Percentiles rank a stretch among this genome's conserved stretches.
Evolutionary conservation across 2,329 filamentous ascomycete genomes (phyloP).

Genomic region (Triangularia setosa): DNA sequence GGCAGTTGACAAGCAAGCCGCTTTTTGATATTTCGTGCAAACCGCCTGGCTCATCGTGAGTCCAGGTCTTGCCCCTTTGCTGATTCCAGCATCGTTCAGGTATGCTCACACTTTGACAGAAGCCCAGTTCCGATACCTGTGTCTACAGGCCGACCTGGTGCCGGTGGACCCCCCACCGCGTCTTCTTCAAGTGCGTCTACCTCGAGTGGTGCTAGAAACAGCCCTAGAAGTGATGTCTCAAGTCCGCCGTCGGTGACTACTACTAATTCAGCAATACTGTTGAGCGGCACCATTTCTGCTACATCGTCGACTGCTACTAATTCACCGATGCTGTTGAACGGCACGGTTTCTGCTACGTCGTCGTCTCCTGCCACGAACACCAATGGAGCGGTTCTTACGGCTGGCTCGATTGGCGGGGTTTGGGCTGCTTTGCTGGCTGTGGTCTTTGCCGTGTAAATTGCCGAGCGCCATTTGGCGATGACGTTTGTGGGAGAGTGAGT

Average conservation of each 20-base stretch:
- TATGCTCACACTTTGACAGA: constrained; percentile 8
- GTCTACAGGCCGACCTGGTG: neutral
- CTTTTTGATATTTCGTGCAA: constrained; percentile 62
- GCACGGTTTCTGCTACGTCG: constrained; percentile 16
- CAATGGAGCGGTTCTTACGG: constrained; percentile 22
- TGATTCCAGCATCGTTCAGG: neutral
- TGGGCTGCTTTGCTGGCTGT: constrained; percentile 31
- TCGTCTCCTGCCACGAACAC: constrained; percentile 3
- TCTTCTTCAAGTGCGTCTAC: neutral
- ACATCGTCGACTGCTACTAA: neutral
- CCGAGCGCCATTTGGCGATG: neutral
- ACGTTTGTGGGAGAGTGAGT: neutral
- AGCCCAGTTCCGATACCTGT: neutral
- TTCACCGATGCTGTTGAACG: constrained; percentile 21
- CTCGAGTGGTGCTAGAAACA: neutral
- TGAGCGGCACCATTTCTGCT: neutral
- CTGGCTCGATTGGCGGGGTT: constrained; percentile 30
- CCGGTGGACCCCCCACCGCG: neutral
- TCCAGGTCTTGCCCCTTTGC: neutral
- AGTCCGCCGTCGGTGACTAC: neutral
- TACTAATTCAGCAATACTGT: neutral
- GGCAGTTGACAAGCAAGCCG: constrained; percentile 47
- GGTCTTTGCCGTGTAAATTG: constrained; percentile 31
- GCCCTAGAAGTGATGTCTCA: neutral
- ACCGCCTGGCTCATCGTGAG: constrained; percentile 26